Evolutionary conservation across 441 rosid species (phyloP).

Genomic region (Populus hybrid): DNA sequence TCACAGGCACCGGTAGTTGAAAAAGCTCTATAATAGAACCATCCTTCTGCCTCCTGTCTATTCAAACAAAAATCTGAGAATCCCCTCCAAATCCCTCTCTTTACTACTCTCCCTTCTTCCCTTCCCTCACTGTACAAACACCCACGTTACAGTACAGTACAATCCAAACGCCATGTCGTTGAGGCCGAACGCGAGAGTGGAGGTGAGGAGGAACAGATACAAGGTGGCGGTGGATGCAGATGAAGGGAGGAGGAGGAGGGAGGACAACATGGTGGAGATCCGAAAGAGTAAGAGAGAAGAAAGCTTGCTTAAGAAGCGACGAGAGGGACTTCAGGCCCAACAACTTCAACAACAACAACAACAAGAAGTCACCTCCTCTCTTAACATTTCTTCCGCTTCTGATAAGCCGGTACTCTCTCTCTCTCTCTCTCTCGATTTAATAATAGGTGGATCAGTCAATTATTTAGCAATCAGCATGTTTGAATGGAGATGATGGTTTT

Average conservation of each 20-base stretch:
- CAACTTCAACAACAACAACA: constrained; percentile 21
- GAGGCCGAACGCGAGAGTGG: constrained; percentile 66
- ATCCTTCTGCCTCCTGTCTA: neutral
- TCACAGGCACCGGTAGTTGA: neutral
- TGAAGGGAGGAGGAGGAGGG: constrained; percentile 78
- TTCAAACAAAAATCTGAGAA: constrained; percentile 25
- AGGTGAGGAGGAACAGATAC: constrained; percentile 68
- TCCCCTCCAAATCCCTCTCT: constrained; percentile 3
- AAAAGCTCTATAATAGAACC: constrained; percentile 8
- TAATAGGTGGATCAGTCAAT: too few species aligned
- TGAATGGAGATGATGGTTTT: neutral
- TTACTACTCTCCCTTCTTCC: neutral
- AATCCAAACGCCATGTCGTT: constrained; percentile 43
- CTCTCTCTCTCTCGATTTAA: neutral
- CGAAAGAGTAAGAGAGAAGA: constrained; percentile 79
- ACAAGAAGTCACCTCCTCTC: constrained; percentile 25
- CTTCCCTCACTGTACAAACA: neutral
- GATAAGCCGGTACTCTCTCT: constrained; percentile 51
- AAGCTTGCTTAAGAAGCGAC: constrained; percentile 74
- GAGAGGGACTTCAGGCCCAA: constrained; percentile 53
- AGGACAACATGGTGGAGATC: constrained; percentile 88
- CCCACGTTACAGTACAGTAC: too few species aligned
- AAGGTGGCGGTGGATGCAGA: constrained; percentile 89
- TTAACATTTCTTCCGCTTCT: constrained; percentile 33
- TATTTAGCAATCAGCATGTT: neutral